A percentile compares a stretch with the other conserved stretches of the same genome.
phyloP scores from a whole-genome alignment of 108 stramenopile genomes.

The Nannochloropsis gaditana region DNA sequence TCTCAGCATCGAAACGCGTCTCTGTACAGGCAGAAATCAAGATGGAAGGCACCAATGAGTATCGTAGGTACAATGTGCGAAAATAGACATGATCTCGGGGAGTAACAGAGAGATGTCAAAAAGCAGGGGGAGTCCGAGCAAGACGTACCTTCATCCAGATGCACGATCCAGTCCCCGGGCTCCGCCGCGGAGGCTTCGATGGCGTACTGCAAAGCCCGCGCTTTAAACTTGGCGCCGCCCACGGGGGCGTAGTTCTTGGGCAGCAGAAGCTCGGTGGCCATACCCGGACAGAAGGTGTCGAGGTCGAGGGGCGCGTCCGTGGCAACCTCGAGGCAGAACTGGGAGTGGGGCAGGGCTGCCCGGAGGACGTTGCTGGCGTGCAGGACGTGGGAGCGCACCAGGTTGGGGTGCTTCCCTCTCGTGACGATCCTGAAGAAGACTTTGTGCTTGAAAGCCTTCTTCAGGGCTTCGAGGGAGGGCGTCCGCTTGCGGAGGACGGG shows the following conservation, averaged over 20 bases:
- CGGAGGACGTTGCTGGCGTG: neutral
- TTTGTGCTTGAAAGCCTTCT: neutral
- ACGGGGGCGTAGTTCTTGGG: neutral
- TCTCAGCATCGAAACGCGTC: conserved; percentile 23
- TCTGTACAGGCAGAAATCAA: neutral
- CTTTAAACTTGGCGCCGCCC: conserved; percentile 23
- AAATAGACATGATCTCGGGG: neutral
- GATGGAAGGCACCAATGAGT: neutral
- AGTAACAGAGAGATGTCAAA: neutral
- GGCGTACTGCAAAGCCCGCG: conserved; percentile 21
- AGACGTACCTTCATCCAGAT: conserved; percentile 18
- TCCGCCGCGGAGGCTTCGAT: conserved; percentile 22
- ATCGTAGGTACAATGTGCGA: neutral
- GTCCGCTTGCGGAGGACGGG: neutral
- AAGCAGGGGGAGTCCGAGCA: neutral
- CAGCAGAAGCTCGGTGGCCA: conserved; percentile 8
- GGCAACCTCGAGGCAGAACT: neutral
- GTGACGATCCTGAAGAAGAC: neutral
- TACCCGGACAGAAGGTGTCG: neutral
- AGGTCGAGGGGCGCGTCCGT: neutral
- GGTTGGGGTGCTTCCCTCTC: neutral
- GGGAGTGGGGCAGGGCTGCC: neutral
- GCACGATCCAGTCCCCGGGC: conserved; percentile 20
- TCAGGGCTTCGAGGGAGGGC: neutral
- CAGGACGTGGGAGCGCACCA: neutral